Evolutionary conservation across 2,329 filamentous ascomycete genomes (phyloP).

Genomic region (Fusarium oxysporum): DNA sequence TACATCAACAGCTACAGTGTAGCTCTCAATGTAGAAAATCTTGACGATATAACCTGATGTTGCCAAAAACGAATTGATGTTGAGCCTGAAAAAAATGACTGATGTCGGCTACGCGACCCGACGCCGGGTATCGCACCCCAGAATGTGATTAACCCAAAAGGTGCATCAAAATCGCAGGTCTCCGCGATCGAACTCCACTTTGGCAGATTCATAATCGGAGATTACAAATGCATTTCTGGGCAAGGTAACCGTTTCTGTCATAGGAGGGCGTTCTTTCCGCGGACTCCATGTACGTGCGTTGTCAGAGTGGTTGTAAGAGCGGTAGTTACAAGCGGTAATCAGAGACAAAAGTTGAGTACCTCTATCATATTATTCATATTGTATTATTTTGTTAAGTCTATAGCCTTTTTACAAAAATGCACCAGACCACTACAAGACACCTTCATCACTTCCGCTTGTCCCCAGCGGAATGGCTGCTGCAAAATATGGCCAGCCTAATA

Average conservation of each 20-base stretch:
- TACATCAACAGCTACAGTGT: too few species aligned
- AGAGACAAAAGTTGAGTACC: fast-evolving
- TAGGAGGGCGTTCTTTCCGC: background rate
- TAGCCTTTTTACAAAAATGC: too few species aligned
- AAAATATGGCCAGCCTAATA: background rate
- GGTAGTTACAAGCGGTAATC: too few species aligned
- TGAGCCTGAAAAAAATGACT: background rate
- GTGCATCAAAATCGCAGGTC: background rate
- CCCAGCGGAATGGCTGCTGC: fast-evolving
- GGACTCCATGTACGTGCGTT: background rate
- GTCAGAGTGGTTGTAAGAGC: too few species aligned
- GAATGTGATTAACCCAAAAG: slow-evolving; percentile 5
- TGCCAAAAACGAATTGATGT: fast-evolving
- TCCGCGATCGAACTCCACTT: slow-evolving; percentile 10
- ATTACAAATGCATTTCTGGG: background rate
- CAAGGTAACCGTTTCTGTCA: background rate
- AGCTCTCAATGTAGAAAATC: fast-evolving
- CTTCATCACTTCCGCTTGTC: background rate
- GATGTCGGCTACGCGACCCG: slow-evolving; percentile 1
- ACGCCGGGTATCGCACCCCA: slow-evolving; percentile 14
- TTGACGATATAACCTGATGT: fast-evolving
- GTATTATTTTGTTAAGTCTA: too few species aligned
- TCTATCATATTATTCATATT: background rate
- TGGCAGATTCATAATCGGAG: background rate
- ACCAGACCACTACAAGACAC: too few species aligned